A percentile compares a stretch with the other conserved stretches of the same genome.
phyloP scores from a whole-genome alignment of 2,329 filamentous ascomycete genomes.

The Cordyceps tenuipes region DNA sequence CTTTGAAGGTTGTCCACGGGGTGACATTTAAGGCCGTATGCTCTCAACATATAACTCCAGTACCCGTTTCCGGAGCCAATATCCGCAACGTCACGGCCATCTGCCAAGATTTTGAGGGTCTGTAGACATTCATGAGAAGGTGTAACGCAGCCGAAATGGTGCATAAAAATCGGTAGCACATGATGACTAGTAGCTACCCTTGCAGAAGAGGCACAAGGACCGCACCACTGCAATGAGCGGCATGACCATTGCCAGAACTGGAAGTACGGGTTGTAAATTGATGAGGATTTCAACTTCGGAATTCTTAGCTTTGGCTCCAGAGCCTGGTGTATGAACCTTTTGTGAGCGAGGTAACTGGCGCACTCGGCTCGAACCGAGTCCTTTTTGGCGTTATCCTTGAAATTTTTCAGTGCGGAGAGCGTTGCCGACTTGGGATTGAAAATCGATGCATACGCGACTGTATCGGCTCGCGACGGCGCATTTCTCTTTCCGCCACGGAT shows the following conservation, averaged over 20 bases:
- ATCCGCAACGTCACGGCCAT: conserved; percentile 50
- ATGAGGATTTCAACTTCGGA: conserved; percentile 37
- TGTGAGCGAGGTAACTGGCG: conserved; percentile 45
- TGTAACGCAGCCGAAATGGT: conserved; percentile 68
- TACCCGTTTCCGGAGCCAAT: conserved; percentile 67
- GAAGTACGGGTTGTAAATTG: conserved; percentile 53
- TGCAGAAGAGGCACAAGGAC: conserved; percentile 45
- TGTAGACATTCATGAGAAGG: conserved; percentile 59
- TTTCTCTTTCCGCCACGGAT: conserved; percentile 24
- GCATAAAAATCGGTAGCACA: conserved; percentile 64
- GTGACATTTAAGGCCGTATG: conserved; percentile 44
- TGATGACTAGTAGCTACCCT: conserved; percentile 53
- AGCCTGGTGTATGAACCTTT: conserved; percentile 42
- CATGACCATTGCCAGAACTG: conserved; percentile 60
- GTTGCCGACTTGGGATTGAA: conserved; percentile 55
- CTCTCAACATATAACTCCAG: conserved; percentile 64
- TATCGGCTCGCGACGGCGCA: conserved; percentile 47
- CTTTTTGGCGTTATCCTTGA: conserved; percentile 57
- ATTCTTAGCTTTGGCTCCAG: conserved; percentile 32
- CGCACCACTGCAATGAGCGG: conserved; percentile 56
- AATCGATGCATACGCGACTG: conserved; percentile 57
- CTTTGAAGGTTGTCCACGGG: conserved; percentile 61
- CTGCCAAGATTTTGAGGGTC: conserved; percentile 48
- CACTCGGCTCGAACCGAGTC: conserved; percentile 49
- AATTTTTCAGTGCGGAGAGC: conserved; percentile 51